Conservation (phyloP, 768 basidiomycete species). For the Hebeloma cylindrosporum region DNA sequence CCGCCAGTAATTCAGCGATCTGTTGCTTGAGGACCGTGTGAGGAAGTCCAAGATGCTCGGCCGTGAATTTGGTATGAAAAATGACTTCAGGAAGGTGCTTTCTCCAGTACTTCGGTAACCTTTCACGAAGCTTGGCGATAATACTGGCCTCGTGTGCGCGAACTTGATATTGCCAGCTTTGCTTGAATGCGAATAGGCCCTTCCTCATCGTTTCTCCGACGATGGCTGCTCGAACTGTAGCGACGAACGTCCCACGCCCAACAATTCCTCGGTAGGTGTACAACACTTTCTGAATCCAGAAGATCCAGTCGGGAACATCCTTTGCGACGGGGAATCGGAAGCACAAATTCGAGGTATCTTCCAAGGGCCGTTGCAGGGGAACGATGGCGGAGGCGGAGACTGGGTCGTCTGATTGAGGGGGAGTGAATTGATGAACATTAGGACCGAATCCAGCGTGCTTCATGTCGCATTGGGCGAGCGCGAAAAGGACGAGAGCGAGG, state of each 20-base stretch:
- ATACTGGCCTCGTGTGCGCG: constrained; percentile 12
- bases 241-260: constrained; percentile 21
- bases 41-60: constrained; percentile 14
- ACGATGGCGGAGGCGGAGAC: not conserved
- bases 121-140: constrained; percentile 6
- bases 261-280: constrained; percentile 13
- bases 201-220: not conserved
- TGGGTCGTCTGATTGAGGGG: not conserved
- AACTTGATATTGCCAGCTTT: constrained; percentile 14
- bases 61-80: not conserved
- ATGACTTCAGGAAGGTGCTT: constrained; percentile 16
- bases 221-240: constrained; percentile 1
- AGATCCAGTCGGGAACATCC: not conserved
- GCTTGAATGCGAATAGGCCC: constrained; percentile 12
- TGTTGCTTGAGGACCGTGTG: constrained; percentile 6
- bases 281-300: constrained; percentile 2
- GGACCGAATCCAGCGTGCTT: constrained; percentile 18
- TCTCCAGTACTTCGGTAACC: constrained; percentile 8
- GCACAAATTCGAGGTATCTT: too few relatives aligned
- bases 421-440: constrained; percentile 6
- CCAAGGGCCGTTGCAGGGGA: not conserved
- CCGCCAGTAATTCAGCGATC: not conserved
- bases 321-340: not conserved
- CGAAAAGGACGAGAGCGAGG: constrained; percentile 24
- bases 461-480: constrained; percentile 9